Percentiles rank a stretch among this genome's conserved stretches.
Evolutionary conservation across 768 basidiomycete genomes (phyloP).

Genomic region (Pisolithus marmoratus): DNA sequence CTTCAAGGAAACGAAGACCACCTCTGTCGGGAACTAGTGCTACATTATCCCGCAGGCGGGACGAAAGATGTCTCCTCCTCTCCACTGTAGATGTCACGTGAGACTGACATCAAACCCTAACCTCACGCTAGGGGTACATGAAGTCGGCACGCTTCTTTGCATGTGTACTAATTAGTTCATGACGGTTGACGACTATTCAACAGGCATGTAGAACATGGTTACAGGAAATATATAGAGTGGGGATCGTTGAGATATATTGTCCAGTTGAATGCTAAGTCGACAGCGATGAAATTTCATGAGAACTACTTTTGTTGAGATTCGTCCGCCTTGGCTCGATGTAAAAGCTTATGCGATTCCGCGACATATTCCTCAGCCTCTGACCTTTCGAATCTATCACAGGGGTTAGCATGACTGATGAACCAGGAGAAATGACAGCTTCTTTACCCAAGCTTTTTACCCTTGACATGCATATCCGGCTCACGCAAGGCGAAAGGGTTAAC

Average conservation of each 20-base stretch:
- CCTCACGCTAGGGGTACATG: slow-evolving; percentile 4
- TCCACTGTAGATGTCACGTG: neutral
- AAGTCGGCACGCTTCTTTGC: no score
- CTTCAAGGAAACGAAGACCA: neutral
- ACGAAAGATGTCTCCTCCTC: no score
- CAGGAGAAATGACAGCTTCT: slow-evolving; percentile 19
- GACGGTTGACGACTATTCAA: no score
- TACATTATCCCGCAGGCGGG: neutral
- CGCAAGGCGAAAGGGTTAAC: slow-evolving; percentile 86
- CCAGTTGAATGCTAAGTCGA: neutral
- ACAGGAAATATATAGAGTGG: slow-evolving; percentile 10
- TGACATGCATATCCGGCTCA: slow-evolving; percentile 82
- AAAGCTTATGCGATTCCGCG: slow-evolving; percentile 51
- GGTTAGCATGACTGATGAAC: slow-evolving; percentile 10
- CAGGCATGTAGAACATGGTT: no score
- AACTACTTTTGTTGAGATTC: slow-evolving; percentile 20
- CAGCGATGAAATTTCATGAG: neutral
- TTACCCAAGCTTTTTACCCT: slow-evolving; percentile 72
- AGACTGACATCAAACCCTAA: slow-evolving; percentile 24
- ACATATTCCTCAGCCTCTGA: slow-evolving; percentile 63
- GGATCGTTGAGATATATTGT: slow-evolving; percentile 1
- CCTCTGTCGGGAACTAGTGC: neutral
- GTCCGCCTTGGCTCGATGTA: slow-evolving; percentile 31
- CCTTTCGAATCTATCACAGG: slow-evolving; percentile 52
- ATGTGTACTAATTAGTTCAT: no score